Percentiles rank a stretch among this genome's conserved stretches.
Conservation (phyloP, 2,329 filamentous ascomycete species). For the Chrysoporthe cubensis region DNA sequence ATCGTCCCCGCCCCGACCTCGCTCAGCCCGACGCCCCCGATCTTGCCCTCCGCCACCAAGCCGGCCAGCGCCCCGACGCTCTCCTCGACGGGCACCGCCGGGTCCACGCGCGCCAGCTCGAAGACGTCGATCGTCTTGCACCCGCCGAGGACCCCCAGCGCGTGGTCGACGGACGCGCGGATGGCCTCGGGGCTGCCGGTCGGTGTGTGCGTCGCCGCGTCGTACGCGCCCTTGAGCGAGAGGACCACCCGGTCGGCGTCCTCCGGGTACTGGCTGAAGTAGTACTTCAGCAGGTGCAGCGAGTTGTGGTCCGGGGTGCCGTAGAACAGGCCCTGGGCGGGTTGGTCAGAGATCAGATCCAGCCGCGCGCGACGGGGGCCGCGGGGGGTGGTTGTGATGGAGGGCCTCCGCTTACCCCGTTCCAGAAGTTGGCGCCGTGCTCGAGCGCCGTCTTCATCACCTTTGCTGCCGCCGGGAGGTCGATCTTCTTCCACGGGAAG, state of each 20-base stretch:
- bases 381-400: background rate
- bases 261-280: conserved; percentile 59
- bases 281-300: conserved; percentile 55
- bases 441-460: conserved; percentile 42
- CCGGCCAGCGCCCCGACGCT: conserved; percentile 40
- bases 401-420: conserved; percentile 45
- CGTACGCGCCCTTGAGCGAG: conserved; percentile 57
- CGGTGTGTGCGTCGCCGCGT: conserved; percentile 36
- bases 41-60: conserved; percentile 47
- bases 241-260: conserved; percentile 59
- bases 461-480: conserved; percentile 12
- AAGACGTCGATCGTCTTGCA: conserved; percentile 58
- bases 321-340: conserved; percentile 45
- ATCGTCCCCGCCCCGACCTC: conserved; percentile 49
- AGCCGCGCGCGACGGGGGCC: background rate
- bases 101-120: conserved; percentile 49
- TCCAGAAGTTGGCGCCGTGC: conserved; percentile 57
- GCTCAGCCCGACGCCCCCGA: conserved; percentile 48
- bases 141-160: conserved; percentile 44
- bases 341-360: background rate
- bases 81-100: conserved; percentile 50
- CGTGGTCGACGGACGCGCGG: conserved; percentile 59
- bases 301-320: conserved; percentile 55
- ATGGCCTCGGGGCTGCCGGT: conserved; percentile 52
- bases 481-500: conserved; percentile 10